Evolutionary conservation across 129 eudicot genomes (phyloP), one percentile per base, ranked within the genome.

Genomic region (Arctium lappa): DNA sequence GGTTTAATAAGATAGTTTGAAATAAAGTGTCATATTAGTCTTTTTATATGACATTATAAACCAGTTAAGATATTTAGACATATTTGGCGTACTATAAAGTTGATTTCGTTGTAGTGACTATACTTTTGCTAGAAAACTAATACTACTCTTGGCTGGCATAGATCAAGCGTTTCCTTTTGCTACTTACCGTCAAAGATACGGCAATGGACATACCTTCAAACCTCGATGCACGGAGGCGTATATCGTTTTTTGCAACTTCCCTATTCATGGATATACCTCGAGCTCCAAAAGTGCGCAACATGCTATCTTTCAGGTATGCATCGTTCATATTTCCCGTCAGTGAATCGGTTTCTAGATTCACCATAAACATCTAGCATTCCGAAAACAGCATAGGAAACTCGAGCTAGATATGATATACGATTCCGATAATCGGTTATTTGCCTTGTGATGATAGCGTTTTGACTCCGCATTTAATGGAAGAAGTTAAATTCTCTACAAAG

Each of bases 251-350:
- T 74, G 90, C 98, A 63, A 95, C 97, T 68, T 95, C 99, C 80
- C 88, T 95, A 33, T 95, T 90, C 81, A 95, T 93, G 98, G 87
- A 93, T 81, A 91, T 95, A 87, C 99, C 99, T 73, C 81, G 80
- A 72, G 98, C 99, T 79, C 99, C 99, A 38, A 93, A 95, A 91
- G 97, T 93, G 75, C 95, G 95, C 85, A 89, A 88, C 80, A 95
- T 95, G 99, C 80, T 95, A 62, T 95, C 99, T 53, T 95, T 95
- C 93, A 91, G 97, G 99, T 95, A 12, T 72, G 82, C 75, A 42
- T 71, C 65, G 15, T 73, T 74, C 75, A 53, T 63, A 5, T n/a
- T n/a, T n/a, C 29, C 8, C 8, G 10, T 6, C 11, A 12, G 69
- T 30, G 38, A 76, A 76, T 46, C 69, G 8, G 50, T 44, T 16